A percentile compares a stretch with the other conserved stretches of the same genome.
These are phyloP conservation scores for Raffaelea ambrosiae DNA, from an alignment of 2,329 filamentous ascomycete genomes.

Conservation along the genomic window DNA sequence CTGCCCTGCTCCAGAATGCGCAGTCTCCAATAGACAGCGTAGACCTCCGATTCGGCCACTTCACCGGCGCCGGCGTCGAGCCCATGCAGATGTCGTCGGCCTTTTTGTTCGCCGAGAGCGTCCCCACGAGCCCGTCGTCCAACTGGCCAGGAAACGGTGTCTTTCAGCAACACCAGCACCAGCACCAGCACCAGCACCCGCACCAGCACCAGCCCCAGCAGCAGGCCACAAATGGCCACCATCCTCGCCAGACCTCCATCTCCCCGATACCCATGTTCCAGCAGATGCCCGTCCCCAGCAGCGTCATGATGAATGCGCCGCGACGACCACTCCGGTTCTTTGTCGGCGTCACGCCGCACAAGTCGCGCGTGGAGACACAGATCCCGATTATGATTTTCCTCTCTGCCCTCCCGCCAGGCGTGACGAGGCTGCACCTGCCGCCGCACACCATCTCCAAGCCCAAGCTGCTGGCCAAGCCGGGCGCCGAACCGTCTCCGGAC, in stretches of 20 bases:
- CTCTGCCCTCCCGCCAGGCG: conserved; percentile 63
- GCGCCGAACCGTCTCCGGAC: conserved; percentile 57
- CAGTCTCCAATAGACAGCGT: conserved; percentile 34
- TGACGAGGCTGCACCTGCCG: conserved; percentile 77
- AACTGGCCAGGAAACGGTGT: conserved; percentile 6
- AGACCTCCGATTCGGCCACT: conserved; percentile 23
- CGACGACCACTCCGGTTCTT: conserved; percentile 10
- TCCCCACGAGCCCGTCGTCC: conserved; percentile 7
- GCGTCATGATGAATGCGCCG: not conserved
- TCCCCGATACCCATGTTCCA: conserved; percentile 10
- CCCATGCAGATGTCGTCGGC: conserved; percentile 3
- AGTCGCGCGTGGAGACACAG: conserved; percentile 93
- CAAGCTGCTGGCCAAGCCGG: conserved; percentile 72
- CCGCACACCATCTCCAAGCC: conserved; percentile 90
- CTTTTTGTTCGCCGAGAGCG: conserved; percentile 10
- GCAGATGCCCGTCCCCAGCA: not conserved
- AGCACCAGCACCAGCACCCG: conserved; percentile 5
- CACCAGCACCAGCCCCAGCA: conserved; percentile 5
- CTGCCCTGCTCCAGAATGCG: conserved; percentile 35
- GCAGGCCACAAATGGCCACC: conserved; percentile 2
- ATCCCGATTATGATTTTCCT: conserved; percentile 81
- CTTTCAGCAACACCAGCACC: not conserved
- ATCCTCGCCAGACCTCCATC: conserved; percentile 1
- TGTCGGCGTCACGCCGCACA: conserved; percentile 59
- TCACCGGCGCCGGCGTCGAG: conserved; percentile 3